These are phyloP conservation scores for Lentinula sp. DNA, from an alignment of 768 basidiomycete species.

Conservation along the genomic window DNA sequence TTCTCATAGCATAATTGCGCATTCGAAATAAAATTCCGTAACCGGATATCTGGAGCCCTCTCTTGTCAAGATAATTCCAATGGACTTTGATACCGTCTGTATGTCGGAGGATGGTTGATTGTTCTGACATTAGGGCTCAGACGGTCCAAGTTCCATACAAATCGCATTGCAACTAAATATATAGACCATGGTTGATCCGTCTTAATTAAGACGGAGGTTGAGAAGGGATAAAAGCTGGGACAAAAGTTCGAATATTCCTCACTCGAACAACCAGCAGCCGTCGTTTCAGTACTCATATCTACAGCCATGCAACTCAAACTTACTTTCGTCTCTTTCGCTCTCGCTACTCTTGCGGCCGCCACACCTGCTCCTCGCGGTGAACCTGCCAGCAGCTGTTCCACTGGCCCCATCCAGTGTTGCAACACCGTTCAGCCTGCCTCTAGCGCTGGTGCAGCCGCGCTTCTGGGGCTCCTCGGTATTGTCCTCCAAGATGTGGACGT, in stretches of 20 bases:
- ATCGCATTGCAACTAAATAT: too few relatives aligned
- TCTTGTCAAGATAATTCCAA: too few relatives aligned
- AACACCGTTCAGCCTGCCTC: slow-evolving; percentile 17
- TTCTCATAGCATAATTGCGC: too few relatives aligned
- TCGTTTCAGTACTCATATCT: slow-evolving; percentile 1
- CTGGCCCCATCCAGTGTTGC: slow-evolving; percentile 24
- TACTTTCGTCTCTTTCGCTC: slow-evolving; percentile 2
- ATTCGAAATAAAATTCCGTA: too few relatives aligned
- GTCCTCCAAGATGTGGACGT: slow-evolving; percentile 43
- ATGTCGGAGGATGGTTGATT: too few relatives aligned
- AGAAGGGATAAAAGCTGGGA: background rate
- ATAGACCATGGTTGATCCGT: too few relatives aligned
- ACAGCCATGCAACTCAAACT: slow-evolving; percentile 2
- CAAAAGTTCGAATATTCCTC: background rate
- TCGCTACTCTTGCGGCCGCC: slow-evolving; percentile 14
- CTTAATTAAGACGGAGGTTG: background rate
- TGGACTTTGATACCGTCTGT: too few relatives aligned
- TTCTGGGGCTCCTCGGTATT: slow-evolving; percentile 14
- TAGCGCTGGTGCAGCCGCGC: slow-evolving; percentile 1
- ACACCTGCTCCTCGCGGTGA: slow-evolving; percentile 9
- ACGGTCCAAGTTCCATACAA: background rate
- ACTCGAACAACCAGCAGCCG: background rate
- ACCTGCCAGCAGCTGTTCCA: slow-evolving; percentile 17
- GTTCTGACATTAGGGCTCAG: too few relatives aligned
- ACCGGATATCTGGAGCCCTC: too few relatives aligned